Conservation (phyloP, 202 grass and related monocot species). For the Schoenoplectus triqueter region DNA sequence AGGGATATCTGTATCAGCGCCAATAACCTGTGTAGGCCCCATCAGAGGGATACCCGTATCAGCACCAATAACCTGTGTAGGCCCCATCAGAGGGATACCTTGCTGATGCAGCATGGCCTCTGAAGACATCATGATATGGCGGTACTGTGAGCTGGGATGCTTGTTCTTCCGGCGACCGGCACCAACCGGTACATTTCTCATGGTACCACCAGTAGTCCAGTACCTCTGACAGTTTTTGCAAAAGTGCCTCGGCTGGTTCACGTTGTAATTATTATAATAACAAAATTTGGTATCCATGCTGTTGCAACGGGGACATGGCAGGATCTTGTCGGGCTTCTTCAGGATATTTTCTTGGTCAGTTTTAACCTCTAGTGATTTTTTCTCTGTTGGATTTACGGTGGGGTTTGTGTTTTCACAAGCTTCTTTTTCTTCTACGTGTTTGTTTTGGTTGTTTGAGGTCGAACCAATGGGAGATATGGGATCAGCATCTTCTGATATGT, state of each 20-base stretch:
- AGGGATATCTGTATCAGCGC: constrained; percentile 31
- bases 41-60: constrained; percentile 30
- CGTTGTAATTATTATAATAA: constrained; percentile 98
- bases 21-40: constrained; percentile 13
- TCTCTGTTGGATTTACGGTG: constrained; percentile 26
- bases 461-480: constrained; percentile 1
- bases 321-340: constrained; percentile 73
- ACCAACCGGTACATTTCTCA: constrained; percentile 80
- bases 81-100: constrained; percentile 34
- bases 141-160: constrained; percentile 45
- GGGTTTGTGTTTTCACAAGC: background rate
- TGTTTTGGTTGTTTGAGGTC: constrained; percentile 20
- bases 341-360: constrained; percentile 48
- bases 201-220: constrained; percentile 84
- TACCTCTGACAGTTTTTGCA: constrained; percentile 87
- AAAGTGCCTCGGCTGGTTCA: constrained; percentile 86
- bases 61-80: constrained; percentile 23
- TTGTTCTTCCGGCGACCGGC: constrained; percentile 82
- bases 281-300: constrained; percentile 97
- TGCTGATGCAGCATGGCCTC: constrained; percentile 47
- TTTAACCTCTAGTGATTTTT: constrained; percentile 40
- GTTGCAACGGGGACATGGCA: constrained; percentile 81
- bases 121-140: constrained; percentile 47
- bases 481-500: constrained; percentile 25
- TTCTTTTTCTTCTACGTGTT: constrained; percentile 31